Base-by-base conservation (phyloP, 2,329 filamentous ascomycete species). In the Ceratocystis papillata region DNA sequence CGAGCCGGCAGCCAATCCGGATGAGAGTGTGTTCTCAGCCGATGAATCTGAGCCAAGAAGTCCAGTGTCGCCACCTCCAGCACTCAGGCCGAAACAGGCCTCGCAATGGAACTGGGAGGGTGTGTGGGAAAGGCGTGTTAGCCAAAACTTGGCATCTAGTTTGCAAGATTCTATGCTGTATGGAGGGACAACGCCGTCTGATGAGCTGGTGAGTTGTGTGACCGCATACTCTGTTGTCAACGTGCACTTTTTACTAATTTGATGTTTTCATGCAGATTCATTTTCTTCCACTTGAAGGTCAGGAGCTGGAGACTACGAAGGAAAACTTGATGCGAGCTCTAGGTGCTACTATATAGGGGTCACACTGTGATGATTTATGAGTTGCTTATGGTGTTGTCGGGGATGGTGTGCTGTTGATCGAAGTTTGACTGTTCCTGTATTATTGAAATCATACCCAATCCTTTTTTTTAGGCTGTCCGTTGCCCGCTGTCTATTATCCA, bases 41-140 rank as follows among this genome's bases (percentile, higher is more conserved):
- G 68, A 65, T 8, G 67, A 68, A 12, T 62, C 61, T n/a, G 65
- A 64, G 60, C 66, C 64, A n/a, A 64, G 30, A 50, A 63, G 46
- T 17, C 50, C 63, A 3, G 50, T 44, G 25, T 62, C 62, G 12
- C 62, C 41, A 4, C 45, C 75, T 45, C 55, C 25, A n/a, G 55
- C 25, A 15, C 8, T n/a, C 2, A 30, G 15, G 7, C 5, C n/a
- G 28, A 77, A 86, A 68, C 79, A 82, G 62, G 90, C 90, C 0
- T 89, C 88, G 5, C 88, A 96, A 71, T 97, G 93, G 93, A 96
- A 96, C 73, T 97, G 93, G 93, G 90, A 96, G 72, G 92, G 93
- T 0, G 93, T 97, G 0, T 99, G 93, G 93, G 89, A 95, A 73
- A 87, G 92, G 69, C 83, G 93, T 65, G 92, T 96, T 0, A 87